Evolutionary conservation across 2,329 filamentous ascomycete species (phyloP).

Genomic region (Clarireedia hainanense): DNA sequence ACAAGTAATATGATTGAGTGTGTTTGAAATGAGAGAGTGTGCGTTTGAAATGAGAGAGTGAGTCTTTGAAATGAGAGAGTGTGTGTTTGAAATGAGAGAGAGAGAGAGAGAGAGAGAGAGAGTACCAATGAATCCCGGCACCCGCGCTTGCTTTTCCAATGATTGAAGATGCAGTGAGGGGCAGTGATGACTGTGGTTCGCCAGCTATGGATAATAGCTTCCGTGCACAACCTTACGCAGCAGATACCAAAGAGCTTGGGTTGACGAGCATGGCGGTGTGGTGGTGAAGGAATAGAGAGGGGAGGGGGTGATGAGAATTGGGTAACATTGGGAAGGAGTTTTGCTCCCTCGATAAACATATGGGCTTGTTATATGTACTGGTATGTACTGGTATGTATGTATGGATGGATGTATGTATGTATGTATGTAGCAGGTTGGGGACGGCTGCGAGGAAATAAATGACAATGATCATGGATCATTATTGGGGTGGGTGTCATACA

Average conservation of each 20-base stretch:
- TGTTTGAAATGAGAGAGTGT: background rate
- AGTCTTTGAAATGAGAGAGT: no score
- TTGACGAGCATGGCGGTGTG: background rate
- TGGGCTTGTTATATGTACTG: no score
- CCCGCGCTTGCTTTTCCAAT: slow-evolving; percentile 3
- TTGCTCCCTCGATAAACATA: no score
- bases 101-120: no score
- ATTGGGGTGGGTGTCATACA: no score
- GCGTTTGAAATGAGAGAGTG: no score
- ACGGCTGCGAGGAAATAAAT: no score
- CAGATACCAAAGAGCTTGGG: background rate
- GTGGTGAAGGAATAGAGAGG: background rate
- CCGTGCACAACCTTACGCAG: slow-evolving; percentile 3
- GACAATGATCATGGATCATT: background rate
- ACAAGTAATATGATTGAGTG: background rate
- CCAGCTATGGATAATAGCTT: background rate
- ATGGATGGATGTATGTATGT: background rate
- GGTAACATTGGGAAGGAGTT: background rate
- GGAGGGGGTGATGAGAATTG: background rate
- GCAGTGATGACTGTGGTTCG: background rate
- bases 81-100: background rate
- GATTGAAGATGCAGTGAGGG: background rate
- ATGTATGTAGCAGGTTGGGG: background rate
- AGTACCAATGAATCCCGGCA: background rate
- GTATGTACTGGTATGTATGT: no score